Evolutionary conservation across 2,329 filamentous ascomycete genomes (phyloP), one percentile per base, ranked within the genome.

Genomic region (Colletotrichum musae): DNA sequence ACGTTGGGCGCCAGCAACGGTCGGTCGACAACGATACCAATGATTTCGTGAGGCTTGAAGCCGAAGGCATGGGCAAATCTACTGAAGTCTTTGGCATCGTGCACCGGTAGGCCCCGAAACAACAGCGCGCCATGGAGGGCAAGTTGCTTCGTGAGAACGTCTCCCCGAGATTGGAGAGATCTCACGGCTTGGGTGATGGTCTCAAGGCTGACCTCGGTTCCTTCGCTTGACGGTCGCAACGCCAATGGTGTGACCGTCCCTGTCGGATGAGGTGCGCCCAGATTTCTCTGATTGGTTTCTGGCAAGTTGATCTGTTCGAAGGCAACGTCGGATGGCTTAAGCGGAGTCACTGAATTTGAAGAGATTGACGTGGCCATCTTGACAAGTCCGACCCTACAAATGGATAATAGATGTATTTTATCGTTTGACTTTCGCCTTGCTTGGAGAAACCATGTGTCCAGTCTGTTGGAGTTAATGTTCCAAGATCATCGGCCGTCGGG

Each of bases 11-110:
- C 54, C 16, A 59, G 26, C 13, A 59, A 12, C 0, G 84, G 83
- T 50, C 85, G 74, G 54, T 85, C 76, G 6, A 86, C 83, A 0
- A 85, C 83, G 52, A 85, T 86, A 0, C 84, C 84, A 57, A 87
- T 86, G 64, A 85, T 85, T 70, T 86, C 84, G 60, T 86, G 84
- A 1, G 84, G 83, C 32, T 28, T 65, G 36, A 59, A 53, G 0
- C 83, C 83, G 71, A 86, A 87, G 0, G 84, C 82, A 65, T 86
- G 84, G 0, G 83, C 82, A 71, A 87, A 86, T 68, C 75, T 79
- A 75, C 81, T 84, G 72, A 86, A 86, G 32, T 85, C 83, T 5
- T 80, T 69, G 2, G 83, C 84, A 62, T 77, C 75, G 48, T 80
- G 75, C 58, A 86, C 85, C 5, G 83, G 83, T 6, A 86, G 75